Evolutionary conservation across 1,139 yeast species (phyloP), one percentile per base, ranked within the genome.

Genomic region (Saccharomycopsis hybrid): DNA sequence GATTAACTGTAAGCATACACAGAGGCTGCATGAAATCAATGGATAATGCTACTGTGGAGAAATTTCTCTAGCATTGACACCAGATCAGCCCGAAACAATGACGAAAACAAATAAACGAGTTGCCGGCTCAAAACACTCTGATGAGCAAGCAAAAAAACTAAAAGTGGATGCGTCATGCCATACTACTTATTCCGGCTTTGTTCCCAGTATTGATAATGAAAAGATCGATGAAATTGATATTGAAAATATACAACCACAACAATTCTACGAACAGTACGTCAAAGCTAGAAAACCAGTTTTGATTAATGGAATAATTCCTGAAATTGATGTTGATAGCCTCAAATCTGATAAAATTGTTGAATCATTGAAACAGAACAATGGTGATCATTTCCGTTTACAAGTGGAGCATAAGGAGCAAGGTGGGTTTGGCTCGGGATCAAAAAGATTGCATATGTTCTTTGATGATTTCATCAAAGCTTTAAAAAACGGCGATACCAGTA

Each of bases 401-500:
- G 79, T 82, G 8, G 90, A 83, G 60, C 70, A 70, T 56, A 76
- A 78, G 58, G 62, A 63, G 28, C 64, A 69, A 41, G 77, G 78
- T 48, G 90, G 90, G 2, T 83, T 77, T 65, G 90, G 90, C 0
- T 73, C 80, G 32, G 87, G 87, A 1, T 68, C 71, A 32, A 65
- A 69, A 51, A 65, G 88, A 55, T 63, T 71, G 11, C 69, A 68
- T 51, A 72, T 81, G 77, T 60, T 66, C 1, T 68, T 82, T 53
- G 58, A 57, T 0, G 77, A 78, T 25, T 70, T 82, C 52, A 59
- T 81, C 50, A 60, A 63, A 0, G 66, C 65, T 53, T 59, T 80
- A 31, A 51, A 57, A 9, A 50, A 57, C 2, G 80, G 77, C 0
- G 72, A 72, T 8, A 71, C 67, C 29, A 67, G 67, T 1, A 71